phyloP scores from a whole-genome alignment of 768 basidiomycete genomes.

The Epithele typhae region DNA sequence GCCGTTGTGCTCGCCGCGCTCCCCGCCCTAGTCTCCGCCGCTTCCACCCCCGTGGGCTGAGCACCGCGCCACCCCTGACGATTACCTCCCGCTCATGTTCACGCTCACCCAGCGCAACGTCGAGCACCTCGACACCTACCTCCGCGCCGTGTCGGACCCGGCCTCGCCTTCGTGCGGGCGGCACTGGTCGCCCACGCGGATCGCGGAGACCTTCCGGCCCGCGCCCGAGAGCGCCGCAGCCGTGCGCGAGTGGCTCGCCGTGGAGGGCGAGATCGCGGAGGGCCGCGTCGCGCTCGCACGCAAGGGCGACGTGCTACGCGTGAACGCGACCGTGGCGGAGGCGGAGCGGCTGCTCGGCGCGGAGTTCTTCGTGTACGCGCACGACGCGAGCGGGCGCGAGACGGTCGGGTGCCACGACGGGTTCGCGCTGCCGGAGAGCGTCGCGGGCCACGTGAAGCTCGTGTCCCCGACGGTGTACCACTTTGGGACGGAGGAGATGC shows the following conservation, averaged over 20 bases:
- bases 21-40: too few relatives aligned
- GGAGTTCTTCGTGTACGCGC: slow-evolving; percentile 55
- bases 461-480: slow-evolving; percentile 72
- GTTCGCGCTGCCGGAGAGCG: slow-evolving; percentile 57
- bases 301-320: slow-evolving; percentile 40
- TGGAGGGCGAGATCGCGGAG: slow-evolving; percentile 33
- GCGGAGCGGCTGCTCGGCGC: slow-evolving; percentile 39
- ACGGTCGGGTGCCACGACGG: slow-evolving; percentile 52
- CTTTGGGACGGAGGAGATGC: slow-evolving; percentile 13
- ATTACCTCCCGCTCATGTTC: slow-evolving; percentile 46
- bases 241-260: slow-evolving; percentile 40
- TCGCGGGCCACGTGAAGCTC: slow-evolving; percentile 58
- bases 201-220: slow-evolving; percentile 43
- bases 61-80: too few relatives aligned
- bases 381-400: slow-evolving; percentile 43
- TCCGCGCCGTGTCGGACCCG: slow-evolving; percentile 45
- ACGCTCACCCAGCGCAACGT: slow-evolving; percentile 44
- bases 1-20: too few relatives aligned
- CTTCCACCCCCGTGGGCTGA: too few relatives aligned
- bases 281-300: slow-evolving; percentile 35
- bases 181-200: slow-evolving; percentile 40
- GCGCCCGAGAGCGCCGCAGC: slow-evolving; percentile 34
- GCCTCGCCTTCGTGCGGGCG: slow-evolving; percentile 45
- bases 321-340: slow-evolving; percentile 38
- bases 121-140: slow-evolving; percentile 37